Conservation (phyloP, 2,329 filamentous ascomycete genomes). For the Botrytis fragariae region DNA sequence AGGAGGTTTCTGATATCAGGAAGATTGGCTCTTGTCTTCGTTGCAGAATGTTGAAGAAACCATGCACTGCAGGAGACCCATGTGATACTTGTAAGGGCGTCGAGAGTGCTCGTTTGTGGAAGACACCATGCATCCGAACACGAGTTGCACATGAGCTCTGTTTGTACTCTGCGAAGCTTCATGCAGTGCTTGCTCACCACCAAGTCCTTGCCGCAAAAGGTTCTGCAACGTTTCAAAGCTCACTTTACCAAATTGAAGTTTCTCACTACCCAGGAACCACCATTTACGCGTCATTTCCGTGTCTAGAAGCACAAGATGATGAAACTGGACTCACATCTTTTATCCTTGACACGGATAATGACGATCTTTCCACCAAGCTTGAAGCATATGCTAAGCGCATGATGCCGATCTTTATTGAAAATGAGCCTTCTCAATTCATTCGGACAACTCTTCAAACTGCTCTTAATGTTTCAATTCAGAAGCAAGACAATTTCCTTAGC, state of each 20-base stretch:
- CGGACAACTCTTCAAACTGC: conserved; percentile 55
- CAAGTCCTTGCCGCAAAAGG: conserved; percentile 55
- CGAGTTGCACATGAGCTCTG: conserved; percentile 60
- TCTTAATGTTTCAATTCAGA: conserved; percentile 45
- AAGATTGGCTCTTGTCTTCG: conserved; percentile 65
- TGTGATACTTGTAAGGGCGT: conserved; percentile 64
- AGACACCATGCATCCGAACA: conserved; percentile 60
- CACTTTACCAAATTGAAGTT: conserved; percentile 47
- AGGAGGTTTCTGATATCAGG: conserved; percentile 63
- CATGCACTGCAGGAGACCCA: conserved; percentile 61
- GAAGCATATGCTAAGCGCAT: conserved; percentile 60
- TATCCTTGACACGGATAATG: conserved; percentile 58
- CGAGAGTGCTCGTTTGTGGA: conserved; percentile 63
- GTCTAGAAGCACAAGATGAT: conserved; percentile 33
- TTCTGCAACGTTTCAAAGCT: conserved; percentile 49
- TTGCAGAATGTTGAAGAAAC: conserved; percentile 64
- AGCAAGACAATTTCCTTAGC: conserved; percentile 53
- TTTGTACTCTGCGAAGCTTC: conserved; percentile 62
- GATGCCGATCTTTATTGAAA: conserved; percentile 55
- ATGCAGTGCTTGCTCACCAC: conserved; percentile 60
- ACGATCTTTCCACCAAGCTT: conserved; percentile 58
- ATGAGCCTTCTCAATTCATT: conserved; percentile 60
- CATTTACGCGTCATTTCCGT: conserved; percentile 37
- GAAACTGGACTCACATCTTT: conserved; percentile 43
- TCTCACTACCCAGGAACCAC: conserved; percentile 56